Percentiles rank a stretch among this genome's conserved stretches.
These are phyloP conservation scores for Wickerhamia fluorescens DNA, from an alignment of 805 yeast species.

Conservation along the genomic window DNA sequence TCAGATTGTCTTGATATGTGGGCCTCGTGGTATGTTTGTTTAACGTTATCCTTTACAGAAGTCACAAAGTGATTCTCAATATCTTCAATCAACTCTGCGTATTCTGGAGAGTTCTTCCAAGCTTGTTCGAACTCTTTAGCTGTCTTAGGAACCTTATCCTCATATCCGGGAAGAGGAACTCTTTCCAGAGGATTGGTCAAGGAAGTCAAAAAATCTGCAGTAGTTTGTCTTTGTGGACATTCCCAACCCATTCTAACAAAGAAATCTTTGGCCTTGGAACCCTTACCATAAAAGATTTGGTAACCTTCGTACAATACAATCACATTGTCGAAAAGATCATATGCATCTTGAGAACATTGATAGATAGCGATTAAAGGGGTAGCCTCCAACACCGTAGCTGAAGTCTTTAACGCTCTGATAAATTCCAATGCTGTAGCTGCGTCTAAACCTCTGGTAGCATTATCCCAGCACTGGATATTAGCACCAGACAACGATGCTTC, in stretches of 20 bases:
- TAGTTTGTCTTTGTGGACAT: constrained; percentile 51
- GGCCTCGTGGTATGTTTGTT: constrained; percentile 15
- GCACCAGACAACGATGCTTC: constrained; percentile 67
- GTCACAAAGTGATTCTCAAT: constrained; percentile 8
- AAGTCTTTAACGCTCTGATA: constrained; percentile 55
- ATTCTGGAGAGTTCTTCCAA: constrained; percentile 43
- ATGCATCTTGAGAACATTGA: constrained; percentile 51
- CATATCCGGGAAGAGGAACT: constrained; percentile 34
- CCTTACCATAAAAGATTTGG: constrained; percentile 48
- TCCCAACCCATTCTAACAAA: constrained; percentile 50
- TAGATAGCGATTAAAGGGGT: constrained; percentile 56
- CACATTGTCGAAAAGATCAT: constrained; percentile 57
- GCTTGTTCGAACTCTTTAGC: constrained; percentile 12
- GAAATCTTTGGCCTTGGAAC: constrained; percentile 39
- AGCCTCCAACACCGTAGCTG: constrained; percentile 45
- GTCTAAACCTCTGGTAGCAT: constrained; percentile 81
- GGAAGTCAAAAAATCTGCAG: constrained; percentile 53
- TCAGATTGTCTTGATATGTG: constrained; percentile 17
- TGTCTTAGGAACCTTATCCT: constrained; percentile 40
- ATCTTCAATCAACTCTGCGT: constrained; percentile 12
- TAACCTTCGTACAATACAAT: constrained; percentile 51
- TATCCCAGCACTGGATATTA: constrained; percentile 65
- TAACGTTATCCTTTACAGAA: constrained; percentile 7
- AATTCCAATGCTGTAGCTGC: constrained; percentile 78
- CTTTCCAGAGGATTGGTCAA: constrained; percentile 50